A percentile compares a stretch with the other conserved stretches of the same genome.
These are phyloP conservation scores for Urostyla sp. DNA, from an alignment of 73 alveolate genomes.

Conservation along the genomic window DNA sequence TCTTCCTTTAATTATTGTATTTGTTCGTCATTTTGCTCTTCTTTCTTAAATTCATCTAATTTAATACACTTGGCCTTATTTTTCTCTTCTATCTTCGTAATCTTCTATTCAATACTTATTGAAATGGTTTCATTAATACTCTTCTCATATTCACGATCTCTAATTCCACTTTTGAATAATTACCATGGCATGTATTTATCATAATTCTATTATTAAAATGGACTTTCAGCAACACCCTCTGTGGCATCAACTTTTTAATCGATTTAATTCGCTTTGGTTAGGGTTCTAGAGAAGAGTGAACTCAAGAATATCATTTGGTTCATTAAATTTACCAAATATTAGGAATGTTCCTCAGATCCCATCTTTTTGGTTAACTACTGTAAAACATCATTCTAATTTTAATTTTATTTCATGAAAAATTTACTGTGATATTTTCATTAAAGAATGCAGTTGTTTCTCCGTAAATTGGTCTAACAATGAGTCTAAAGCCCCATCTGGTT, in stretches of 20 bases:
- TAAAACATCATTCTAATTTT: constrained; percentile 2
- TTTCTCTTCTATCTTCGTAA: background rate
- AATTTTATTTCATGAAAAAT: too few species aligned
- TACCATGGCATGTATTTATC: constrained; percentile 46
- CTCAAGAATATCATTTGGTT: constrained; percentile 5
- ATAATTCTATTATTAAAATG: background rate
- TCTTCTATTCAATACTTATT: background rate
- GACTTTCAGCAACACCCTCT: background rate
- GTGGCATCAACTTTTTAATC: background rate
- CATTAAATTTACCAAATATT: background rate
- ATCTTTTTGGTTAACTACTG: background rate
- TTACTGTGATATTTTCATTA: background rate
- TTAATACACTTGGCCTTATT: background rate
- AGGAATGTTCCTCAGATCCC: constrained; percentile 43
- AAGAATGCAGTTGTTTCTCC: constrained; percentile 59
- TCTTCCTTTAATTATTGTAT: constrained; percentile 1
- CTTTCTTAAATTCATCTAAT: background rate
- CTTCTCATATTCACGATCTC: constrained; percentile 5
- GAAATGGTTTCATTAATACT: background rate
- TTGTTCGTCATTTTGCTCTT: background rate
- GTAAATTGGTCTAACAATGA: constrained; percentile 79
- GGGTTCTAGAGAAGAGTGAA: constrained; percentile 15
- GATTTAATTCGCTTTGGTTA: constrained; percentile 2
- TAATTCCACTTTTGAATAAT: constrained; percentile 43
- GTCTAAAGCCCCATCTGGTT: constrained; percentile 84